Conservation (phyloP, 2,329 filamentous ascomycete genomes). For the Monilinia polystroma region DNA sequence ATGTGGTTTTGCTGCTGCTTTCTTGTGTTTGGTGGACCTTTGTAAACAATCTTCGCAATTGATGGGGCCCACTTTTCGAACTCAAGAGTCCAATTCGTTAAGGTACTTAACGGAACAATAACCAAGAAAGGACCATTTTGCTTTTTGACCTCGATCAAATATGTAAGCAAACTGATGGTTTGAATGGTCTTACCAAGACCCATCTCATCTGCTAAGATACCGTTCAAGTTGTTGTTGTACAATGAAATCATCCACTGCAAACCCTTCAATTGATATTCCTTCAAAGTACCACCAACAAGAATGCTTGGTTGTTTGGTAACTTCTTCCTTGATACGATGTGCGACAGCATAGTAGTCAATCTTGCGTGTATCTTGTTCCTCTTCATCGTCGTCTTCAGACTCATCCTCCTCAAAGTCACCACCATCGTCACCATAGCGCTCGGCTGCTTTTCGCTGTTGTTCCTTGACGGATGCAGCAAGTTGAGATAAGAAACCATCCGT, state of each 20-base stretch:
- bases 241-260: constrained; percentile 99
- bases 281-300: constrained; percentile 86
- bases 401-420: constrained; percentile 48
- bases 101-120: constrained; percentile 92
- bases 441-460: constrained; percentile 81
- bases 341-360: constrained; percentile 98
- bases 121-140: constrained; percentile 92
- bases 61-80: constrained; percentile 98
- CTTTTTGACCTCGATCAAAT: constrained; percentile 93
- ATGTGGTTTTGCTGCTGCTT: constrained; percentile 93
- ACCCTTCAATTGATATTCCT: constrained; percentile 98
- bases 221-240: constrained; percentile 99
- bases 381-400: constrained; percentile 69
- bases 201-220: constrained; percentile 98
- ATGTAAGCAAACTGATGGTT: constrained; percentile 95
- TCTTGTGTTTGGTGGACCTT: constrained; percentile 83
- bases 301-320: constrained; percentile 80
- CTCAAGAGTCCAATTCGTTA: constrained; percentile 98
- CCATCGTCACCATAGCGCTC: constrained; percentile 72
- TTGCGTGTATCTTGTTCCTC: constrained; percentile 70
- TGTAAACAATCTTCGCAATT: constrained; percentile 87
- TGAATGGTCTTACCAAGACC: constrained; percentile 99
- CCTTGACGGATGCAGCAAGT: constrained; percentile 89
- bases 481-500: constrained; percentile 97
- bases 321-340: constrained; percentile 92